Percentiles rank a stretch among this genome's conserved stretches.
Conservation (phyloP, 1,284 basidiomycete species). For the Schizophyllum commune region DNA sequence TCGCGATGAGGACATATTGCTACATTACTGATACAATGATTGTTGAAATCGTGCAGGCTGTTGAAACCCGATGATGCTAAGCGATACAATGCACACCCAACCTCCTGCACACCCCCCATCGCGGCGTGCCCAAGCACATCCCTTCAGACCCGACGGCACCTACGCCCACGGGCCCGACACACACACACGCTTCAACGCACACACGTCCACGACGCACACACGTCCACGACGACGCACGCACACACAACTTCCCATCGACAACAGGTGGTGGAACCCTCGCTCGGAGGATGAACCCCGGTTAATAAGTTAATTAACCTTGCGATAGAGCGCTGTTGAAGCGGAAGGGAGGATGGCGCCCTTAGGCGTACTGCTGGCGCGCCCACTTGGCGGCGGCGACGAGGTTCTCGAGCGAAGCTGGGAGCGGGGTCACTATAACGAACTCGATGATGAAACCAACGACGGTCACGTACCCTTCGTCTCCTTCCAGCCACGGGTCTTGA, state of each 20-base stretch:
- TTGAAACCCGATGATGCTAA: background rate
- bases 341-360: slow-evolving; percentile 36
- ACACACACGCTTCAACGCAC: background rate
- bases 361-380: slow-evolving; percentile 79
- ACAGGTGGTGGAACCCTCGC: background rate
- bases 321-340: slow-evolving; percentile 84
- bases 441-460: slow-evolving; percentile 19
- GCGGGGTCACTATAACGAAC: slow-evolving; percentile 6
- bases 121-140: background rate
- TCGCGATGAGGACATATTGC: background rate
- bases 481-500: slow-evolving; percentile 95
- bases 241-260: background rate
- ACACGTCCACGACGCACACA: background rate
- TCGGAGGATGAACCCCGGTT: background rate
- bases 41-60: background rate
- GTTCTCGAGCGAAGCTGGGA: slow-evolving; percentile 68
- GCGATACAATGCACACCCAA: background rate
- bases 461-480: slow-evolving; percentile 68
- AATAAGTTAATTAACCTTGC: background rate
- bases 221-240: background rate
- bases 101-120: background rate
- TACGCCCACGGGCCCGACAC: background rate
- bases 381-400: slow-evolving; percentile 87
- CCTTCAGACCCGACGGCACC: background rate
- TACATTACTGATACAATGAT: background rate